Base-by-base conservation (phyloP, 2,329 filamentous ascomycete species). In the Huntiella bhutanensis region DNA sequence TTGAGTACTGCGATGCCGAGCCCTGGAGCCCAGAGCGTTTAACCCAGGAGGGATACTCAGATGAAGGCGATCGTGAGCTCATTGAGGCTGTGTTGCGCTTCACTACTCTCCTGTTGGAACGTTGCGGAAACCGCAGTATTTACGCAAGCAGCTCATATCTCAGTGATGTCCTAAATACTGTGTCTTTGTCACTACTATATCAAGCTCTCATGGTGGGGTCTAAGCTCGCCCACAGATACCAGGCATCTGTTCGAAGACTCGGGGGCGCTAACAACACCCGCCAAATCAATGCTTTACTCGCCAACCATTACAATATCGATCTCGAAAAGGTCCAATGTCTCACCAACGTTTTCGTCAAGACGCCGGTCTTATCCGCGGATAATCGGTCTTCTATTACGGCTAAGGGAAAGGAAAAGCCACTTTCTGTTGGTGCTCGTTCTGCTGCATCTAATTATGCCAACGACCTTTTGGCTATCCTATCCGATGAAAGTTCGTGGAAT, bases 71-170 rank as follows among this genome's bases (percentile, higher is more conserved):
- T 60, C 70, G 77, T 54, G 68, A 82, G 56, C 69, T 98, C 51
- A 66, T 96, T 47, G 80, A 93, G 59, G 70, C 75, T 28, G 71
- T 96, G 46, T 68, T 98, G 50, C 70, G 75, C 54, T 98, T 98
- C 61, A 94, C 87, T 16, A 76, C 80, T 51, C 73, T 93, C 60
- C 69, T 98, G 28, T 66, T 96, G 44, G 85, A 96, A 59, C 91
- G 94, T 59, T 98, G 91, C 62, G 91, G 88, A 50, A 98, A 98
- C 58, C 73, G 92, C 54, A 95, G 87, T 64, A 78, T 98, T 55
- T 98, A 96, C 60, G 84, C 81, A 51, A 98, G 91, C 66, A 96
- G 88, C 59, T 71, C 80, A 53, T 83, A 92, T 55, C 67, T 98
- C 51, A 91, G 88, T 58, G 80, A 87, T 58, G 71, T 98, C 36